Conservation (phyloP, 495 filamentous ascomycete genomes). For the Aspergillus bertholletiae region DNA sequence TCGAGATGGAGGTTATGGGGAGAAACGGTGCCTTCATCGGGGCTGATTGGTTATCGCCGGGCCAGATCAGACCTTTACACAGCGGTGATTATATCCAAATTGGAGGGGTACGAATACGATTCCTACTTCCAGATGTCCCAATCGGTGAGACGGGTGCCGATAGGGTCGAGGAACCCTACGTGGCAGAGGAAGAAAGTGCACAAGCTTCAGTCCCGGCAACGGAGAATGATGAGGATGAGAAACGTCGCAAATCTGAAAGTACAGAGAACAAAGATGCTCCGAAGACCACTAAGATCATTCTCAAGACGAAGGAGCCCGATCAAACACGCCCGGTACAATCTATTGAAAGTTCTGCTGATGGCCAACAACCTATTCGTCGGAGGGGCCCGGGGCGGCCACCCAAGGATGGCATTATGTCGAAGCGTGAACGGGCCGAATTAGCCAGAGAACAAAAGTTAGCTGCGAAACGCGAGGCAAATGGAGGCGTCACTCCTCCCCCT, state of each 20-base stretch:
- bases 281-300: conserved; percentile 34
- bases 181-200: conserved; percentile 40
- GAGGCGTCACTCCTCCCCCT: conserved; percentile 43
- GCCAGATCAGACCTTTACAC: conserved; percentile 60
- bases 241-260: conserved; percentile 24
- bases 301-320: conserved; percentile 37
- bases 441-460: conserved; percentile 58
- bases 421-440: conserved; percentile 67
- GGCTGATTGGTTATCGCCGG: conserved; percentile 60
- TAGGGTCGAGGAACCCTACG: conserved; percentile 59
- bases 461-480: conserved; percentile 45
- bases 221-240: conserved; percentile 37
- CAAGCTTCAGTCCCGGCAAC: conserved; percentile 30
- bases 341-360: conserved; percentile 33
- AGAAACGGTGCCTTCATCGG: conserved; percentile 85
- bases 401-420: conserved; percentile 91
- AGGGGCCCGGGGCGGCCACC: conserved; percentile 84
- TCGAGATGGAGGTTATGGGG: conserved; percentile 77
- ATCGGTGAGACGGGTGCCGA: conserved; percentile 66
- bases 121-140: conserved; percentile 70
- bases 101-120: conserved; percentile 69
- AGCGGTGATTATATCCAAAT: conserved; percentile 76
- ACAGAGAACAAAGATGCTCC: conserved; percentile 32
- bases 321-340: conserved; percentile 25
- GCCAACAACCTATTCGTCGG: conserved; percentile 56